Evolutionary conservation across 1,284 basidiomycete species (phyloP).

Genomic region (Agaricales sp.): DNA sequence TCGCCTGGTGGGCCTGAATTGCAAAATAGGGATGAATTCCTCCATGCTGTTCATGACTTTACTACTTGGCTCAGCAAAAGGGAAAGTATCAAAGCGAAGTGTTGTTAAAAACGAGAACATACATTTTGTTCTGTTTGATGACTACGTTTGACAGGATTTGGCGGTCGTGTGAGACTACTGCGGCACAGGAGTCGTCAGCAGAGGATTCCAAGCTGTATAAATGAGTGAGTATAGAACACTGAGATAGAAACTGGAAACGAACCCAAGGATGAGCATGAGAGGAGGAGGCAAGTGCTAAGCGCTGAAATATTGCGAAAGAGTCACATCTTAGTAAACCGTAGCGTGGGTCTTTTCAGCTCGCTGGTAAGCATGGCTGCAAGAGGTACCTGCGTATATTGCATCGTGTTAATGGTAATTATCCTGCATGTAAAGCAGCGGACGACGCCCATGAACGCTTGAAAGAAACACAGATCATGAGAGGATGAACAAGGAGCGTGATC

Average conservation of each 20-base stretch:
- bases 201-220: constrained; percentile 54
- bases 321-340: no score
- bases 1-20: constrained; percentile 62
- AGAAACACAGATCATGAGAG: no score
- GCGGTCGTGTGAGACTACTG: constrained; percentile 62
- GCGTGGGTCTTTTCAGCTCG: no score
- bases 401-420: no score
- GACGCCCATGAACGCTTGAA: no score
- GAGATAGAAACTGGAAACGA: constrained; percentile 17
- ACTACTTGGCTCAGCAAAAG: constrained; percentile 4
- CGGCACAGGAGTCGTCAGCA: constrained; percentile 86
- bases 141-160: constrained; percentile 76
- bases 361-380: no score
- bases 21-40: constrained; percentile 82
- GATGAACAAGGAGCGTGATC: no score
- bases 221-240: constrained; percentile 22
- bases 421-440: no score
- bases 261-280: not conserved
- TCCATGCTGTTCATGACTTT: constrained; percentile 57
- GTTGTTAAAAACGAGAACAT: constrained; percentile 13
- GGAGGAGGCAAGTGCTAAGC: no score
- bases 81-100: not conserved
- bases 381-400: no score
- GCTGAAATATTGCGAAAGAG: no score
- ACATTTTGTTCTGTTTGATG: constrained; percentile 65